phyloP scores from a whole-genome alignment of 2,329 filamentous ascomycete species.

The Annulohypoxylon truncatum region DNA sequence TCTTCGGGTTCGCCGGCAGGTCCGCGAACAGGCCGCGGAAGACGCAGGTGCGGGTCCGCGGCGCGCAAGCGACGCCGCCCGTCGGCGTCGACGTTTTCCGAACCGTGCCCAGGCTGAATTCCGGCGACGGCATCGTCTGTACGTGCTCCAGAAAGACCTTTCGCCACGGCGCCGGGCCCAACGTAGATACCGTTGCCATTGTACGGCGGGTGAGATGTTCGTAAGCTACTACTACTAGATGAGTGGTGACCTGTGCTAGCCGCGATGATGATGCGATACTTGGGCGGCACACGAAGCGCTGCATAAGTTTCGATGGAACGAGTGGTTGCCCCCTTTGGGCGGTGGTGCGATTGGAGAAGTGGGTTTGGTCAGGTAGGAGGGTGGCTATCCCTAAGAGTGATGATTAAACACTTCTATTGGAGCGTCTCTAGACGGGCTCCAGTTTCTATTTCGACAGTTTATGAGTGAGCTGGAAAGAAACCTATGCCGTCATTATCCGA shows the following conservation, averaged over 20 bases:
- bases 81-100: conserved; percentile 50
- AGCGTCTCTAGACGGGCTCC: background rate
- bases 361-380: background rate
- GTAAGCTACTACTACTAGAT: conserved; percentile 27
- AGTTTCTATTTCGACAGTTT: background rate
- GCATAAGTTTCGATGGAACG: conserved; percentile 23
- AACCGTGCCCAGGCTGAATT: conserved; percentile 64
- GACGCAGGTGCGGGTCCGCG: conserved; percentile 81
- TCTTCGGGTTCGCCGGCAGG: conserved; percentile 77
- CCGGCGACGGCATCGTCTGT: conserved; percentile 58
- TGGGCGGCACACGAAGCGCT: conserved; percentile 18
- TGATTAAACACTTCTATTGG: conserved; percentile 26
- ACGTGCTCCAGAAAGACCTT: conserved; percentile 64
- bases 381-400: background rate
- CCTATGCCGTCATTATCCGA: background rate
- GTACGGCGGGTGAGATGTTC: background rate
- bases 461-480: background rate
- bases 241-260: conserved; percentile 38
- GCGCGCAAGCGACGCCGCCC: conserved; percentile 56
- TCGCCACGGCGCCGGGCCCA: conserved; percentile 64
- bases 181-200: conserved; percentile 35
- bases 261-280: conserved; percentile 27
- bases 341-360: background rate
- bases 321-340: background rate
- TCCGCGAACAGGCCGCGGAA: conserved; percentile 86